Evolutionary conservation across 2,329 filamentous ascomycete genomes (phyloP).

Genomic region (Colletotrichum musicola): DNA sequence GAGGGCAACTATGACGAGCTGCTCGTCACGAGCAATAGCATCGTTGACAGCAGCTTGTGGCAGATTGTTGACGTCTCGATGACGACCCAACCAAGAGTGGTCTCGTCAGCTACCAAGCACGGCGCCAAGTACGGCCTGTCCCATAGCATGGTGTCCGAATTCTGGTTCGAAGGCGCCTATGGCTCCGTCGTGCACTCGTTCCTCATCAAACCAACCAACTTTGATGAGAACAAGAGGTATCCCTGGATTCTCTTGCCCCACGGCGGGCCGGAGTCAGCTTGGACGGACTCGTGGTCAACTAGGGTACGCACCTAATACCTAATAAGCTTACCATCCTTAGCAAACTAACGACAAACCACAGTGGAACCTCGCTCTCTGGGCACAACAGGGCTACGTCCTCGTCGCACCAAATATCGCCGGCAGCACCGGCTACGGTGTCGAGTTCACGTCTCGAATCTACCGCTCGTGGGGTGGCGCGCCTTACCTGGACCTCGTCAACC

Average conservation of each 20-base stretch:
- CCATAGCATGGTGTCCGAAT: slow-evolving; percentile 52
- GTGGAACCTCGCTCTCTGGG: slow-evolving; percentile 68
- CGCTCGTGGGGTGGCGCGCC: slow-evolving; percentile 66
- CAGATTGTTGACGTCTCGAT: slow-evolving; percentile 48
- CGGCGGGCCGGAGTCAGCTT: slow-evolving; percentile 58
- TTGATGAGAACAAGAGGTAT: slow-evolving; percentile 52
- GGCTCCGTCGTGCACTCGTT: slow-evolving; percentile 54
- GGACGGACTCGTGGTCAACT: slow-evolving; percentile 66
- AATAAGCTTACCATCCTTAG: background rate
- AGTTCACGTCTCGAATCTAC: slow-evolving; percentile 55
- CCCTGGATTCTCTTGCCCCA: slow-evolving; percentile 55
- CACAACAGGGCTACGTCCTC: slow-evolving; percentile 71
- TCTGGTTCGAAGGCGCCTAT: slow-evolving; percentile 55
- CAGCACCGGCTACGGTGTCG: slow-evolving; percentile 66
- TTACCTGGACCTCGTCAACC: slow-evolving; percentile 67
- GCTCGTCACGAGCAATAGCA: slow-evolving; percentile 52
- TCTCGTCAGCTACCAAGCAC: slow-evolving; percentile 49
- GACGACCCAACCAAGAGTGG: slow-evolving; percentile 41
- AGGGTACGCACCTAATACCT: slow-evolving; percentile 45
- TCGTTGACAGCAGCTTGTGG: slow-evolving; percentile 54
- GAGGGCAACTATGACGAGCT: slow-evolving; percentile 46
- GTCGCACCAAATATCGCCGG: slow-evolving; percentile 71
- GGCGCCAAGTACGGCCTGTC: slow-evolving; percentile 51
- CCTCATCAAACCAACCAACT: slow-evolving; percentile 53
- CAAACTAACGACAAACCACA: slow-evolving; percentile 43